Conservation (phyloP, 2,329 filamentous ascomycete genomes). For the Sarocladium kiliense region DNA sequence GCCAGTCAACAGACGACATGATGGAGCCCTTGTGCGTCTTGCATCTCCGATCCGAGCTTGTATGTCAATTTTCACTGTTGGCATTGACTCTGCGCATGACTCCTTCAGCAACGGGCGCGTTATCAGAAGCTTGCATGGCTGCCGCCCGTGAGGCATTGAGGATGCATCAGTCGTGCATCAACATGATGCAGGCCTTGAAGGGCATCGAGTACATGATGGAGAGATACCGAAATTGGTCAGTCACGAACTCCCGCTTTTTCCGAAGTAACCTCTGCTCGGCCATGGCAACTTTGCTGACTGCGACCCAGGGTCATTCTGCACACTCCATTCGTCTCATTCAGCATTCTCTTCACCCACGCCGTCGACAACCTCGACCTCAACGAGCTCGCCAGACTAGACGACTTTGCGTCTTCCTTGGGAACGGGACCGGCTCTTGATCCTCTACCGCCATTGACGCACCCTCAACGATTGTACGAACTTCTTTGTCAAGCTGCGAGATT, state of each 20-base stretch:
- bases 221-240: slow-evolving; percentile 31
- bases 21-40: slow-evolving; percentile 21
- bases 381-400: slow-evolving; percentile 17
- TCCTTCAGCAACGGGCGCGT: not conserved
- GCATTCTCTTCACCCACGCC: slow-evolving; percentile 26
- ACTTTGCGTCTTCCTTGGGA: slow-evolving; percentile 25
- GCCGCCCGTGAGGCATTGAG: not conserved
- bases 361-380: slow-evolving; percentile 15
- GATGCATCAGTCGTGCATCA: not conserved
- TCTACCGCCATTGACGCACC: slow-evolving; percentile 21
- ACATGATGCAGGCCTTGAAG: not conserved
- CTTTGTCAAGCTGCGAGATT: slow-evolving; percentile 26
- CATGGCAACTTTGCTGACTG: not conserved
- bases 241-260: too few species aligned
- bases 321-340: slow-evolving; percentile 32
- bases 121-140: not conserved
- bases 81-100: slow-evolving; percentile 26
- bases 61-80: slow-evolving; percentile 28
- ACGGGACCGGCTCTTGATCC: slow-evolving; percentile 9
- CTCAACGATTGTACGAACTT: slow-evolving; percentile 27
- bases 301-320: slow-evolving; percentile 27
- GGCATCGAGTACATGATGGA: slow-evolving; percentile 16
- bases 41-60: slow-evolving; percentile 27
- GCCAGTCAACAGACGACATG: not conserved
- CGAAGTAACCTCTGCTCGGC: too few species aligned